These are phyloP conservation scores for Aristolochia fimbriata DNA, from an alignment of 164 flowering plant species.

Conservation along the genomic window DNA sequence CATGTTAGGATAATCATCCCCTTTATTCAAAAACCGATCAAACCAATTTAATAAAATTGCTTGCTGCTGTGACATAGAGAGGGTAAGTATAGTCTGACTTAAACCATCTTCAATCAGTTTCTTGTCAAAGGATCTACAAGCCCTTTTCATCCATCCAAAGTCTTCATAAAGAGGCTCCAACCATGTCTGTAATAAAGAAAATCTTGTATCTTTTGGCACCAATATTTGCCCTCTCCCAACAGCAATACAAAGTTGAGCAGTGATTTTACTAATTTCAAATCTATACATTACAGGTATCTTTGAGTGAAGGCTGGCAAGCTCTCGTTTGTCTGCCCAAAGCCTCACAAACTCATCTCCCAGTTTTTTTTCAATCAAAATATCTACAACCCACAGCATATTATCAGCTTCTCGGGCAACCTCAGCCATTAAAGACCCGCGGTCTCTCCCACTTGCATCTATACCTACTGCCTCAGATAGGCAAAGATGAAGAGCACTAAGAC, in stretches of 20 bases:
- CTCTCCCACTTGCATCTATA: slow-evolving; percentile 37
- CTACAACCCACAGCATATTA: slow-evolving; percentile 79
- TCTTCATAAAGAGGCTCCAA: slow-evolving; percentile 82
- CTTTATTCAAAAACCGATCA: slow-evolving; percentile 60
- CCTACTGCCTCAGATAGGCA: slow-evolving; percentile 55
- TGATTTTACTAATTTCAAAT: slow-evolving; percentile 72
- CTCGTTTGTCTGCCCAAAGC: slow-evolving; percentile 87
- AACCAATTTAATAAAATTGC: slow-evolving; percentile 66
- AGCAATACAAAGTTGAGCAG: slow-evolving; percentile 76
- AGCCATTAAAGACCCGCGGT: slow-evolving; percentile 51
- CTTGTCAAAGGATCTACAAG: slow-evolving; percentile 52
- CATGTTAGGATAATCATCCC: slow-evolving; percentile 86
- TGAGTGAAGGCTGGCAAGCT: slow-evolving; percentile 71
- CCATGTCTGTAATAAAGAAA: slow-evolving; percentile 66
- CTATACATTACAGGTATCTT: slow-evolving; percentile 71
- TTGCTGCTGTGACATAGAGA: slow-evolving; percentile 72
- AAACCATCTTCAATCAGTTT: slow-evolving; percentile 82
- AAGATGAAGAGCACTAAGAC: slow-evolving; percentile 57
- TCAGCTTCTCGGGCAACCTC: slow-evolving; percentile 87
- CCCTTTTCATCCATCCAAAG: slow-evolving; percentile 82
- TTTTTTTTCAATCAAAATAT: slow-evolving; percentile 54
- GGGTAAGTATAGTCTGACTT: slow-evolving; percentile 74
- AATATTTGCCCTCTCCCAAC: slow-evolving; percentile 69
- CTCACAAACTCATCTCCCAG: slow-evolving; percentile 78
- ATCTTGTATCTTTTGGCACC: slow-evolving; percentile 55